Conservation (phyloP, 2,329 filamentous ascomycete species). For the Niveomyces coronatus region DNA sequence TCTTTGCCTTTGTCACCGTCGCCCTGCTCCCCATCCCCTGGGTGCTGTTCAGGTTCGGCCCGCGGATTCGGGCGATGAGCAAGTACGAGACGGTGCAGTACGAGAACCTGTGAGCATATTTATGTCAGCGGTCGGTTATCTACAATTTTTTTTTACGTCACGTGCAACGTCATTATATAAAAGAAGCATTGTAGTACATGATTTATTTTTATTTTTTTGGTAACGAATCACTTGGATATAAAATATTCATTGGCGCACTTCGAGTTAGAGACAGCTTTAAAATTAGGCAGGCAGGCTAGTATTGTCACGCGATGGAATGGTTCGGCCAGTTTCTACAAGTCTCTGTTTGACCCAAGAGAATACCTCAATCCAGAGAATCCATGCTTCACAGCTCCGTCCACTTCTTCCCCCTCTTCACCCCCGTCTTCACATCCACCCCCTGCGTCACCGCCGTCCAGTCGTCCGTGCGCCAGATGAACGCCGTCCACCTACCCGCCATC, state of each 20-base stretch:
- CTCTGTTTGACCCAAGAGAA: no score
- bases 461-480: conserved; percentile 4
- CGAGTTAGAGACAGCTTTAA: no score
- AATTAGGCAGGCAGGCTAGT: no score
- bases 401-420: no score
- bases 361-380: no score
- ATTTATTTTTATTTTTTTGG: not conserved
- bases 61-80: conserved; percentile 28
- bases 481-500: not conserved
- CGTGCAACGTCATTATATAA: not conserved
- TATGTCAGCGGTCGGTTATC: no score
- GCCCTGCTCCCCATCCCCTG: conserved; percentile 41
- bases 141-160: no score
- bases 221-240: not conserved
- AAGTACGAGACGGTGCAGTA: conserved; percentile 27
- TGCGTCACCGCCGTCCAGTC: not conserved
- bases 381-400: no score
- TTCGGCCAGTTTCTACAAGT: no score
- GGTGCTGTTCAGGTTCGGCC: conserved; percentile 40
- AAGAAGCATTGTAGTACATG: no score
- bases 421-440: not conserved
- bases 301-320: no score
- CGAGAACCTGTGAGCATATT: conserved; percentile 6
- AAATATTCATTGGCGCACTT: no score
- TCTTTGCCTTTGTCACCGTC: conserved; percentile 37